Evolutionary conservation across 2,329 filamentous ascomycete genomes (phyloP), one percentile per base, ranked within the genome.

Genomic region (Claviceps africana): DNA sequence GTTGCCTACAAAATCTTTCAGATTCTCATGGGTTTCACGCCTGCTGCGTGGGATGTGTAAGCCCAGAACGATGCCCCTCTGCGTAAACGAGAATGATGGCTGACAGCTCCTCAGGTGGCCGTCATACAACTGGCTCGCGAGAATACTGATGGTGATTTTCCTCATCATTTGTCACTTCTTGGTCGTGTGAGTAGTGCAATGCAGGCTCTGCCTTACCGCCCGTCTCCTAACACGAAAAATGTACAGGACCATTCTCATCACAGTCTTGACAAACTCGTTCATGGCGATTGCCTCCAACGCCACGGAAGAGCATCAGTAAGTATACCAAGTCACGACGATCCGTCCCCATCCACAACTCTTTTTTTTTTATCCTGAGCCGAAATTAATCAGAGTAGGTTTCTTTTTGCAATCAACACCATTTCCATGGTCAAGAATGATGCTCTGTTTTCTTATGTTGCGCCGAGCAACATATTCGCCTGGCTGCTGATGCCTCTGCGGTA

Each of bases 371-470:
- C 22, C 13, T 22, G 9, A 13, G 15, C 4, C 11, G 40, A 15
- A 15, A 35, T 30, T 21, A 21, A 30, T 6, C 13, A 44, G 55
- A 60, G 35, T 55, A 79, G 76, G 54, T 96, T 95, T 64, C 70
- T 96, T 2, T 96, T 97, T 62, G 91, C 91, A 0, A 89, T 97
- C 65, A 97, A 96, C 64, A 94, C 91, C 4, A 95, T 96, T 48
- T 94, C 88, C 4, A 94, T 95, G 87, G 91, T 96, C 58, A 97
- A 96, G 67, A 95, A 93, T n/a, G 91, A 97, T 65, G 86, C 89
- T 0, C 73, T 96, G 0, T 97, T 97, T 72, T 94, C 88, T 3
- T 96, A 96, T 64, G 80, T 96, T 55, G 86, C 91, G 1, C 91
- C 91, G 0, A 85, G 86, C 15, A 97, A 97, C 63, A 85, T 96